A percentile compares a stretch with the other conserved stretches of the same genome.
Conservation (phyloP, 2,329 filamentous ascomycete species). For the Aspergillus pseudonomiae region DNA sequence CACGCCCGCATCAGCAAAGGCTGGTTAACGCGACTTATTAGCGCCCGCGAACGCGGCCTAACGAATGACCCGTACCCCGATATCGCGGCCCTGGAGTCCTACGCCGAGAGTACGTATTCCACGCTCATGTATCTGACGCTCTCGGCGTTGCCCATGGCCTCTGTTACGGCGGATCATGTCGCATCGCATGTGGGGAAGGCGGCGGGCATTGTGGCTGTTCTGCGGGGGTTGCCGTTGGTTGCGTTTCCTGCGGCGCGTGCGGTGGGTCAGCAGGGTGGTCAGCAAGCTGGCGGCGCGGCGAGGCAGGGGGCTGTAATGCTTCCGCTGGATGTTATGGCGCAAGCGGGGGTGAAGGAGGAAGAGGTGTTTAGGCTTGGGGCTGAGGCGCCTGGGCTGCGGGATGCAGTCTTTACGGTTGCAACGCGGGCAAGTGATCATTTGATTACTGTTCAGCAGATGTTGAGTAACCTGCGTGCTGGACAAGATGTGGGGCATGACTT, state of each 20-base stretch:
- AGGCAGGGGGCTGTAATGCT: constrained; percentile 72
- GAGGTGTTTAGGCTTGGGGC: constrained; percentile 82
- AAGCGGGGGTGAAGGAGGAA: constrained; percentile 79
- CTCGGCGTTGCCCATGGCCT: constrained; percentile 75
- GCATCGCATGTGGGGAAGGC: constrained; percentile 96
- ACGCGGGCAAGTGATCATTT: constrained; percentile 94
- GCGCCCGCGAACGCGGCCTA: constrained; percentile 78
- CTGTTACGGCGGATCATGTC: constrained; percentile 85
- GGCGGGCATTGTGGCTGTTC: constrained; percentile 79
- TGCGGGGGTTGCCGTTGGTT: constrained; percentile 87
- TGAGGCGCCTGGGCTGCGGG: constrained; percentile 76
- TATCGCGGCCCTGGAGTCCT: constrained; percentile 75
- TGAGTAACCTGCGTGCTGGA: constrained; percentile 75
- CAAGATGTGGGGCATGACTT: constrained; percentile 80
- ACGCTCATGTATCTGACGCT: constrained; percentile 88
- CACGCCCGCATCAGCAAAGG: constrained; percentile 63
- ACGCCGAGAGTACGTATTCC: constrained; percentile 93
- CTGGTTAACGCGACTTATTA: constrained; percentile 77
- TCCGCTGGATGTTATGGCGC: constrained; percentile 87
- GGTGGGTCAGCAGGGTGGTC: constrained; percentile 58
- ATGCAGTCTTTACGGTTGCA: constrained; percentile 89
- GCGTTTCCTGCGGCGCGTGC: constrained; percentile 67
- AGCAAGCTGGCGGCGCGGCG: constrained; percentile 42
- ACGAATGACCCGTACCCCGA: constrained; percentile 79
- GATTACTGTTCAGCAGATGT: constrained; percentile 90